Evolutionary conservation across 1,139 yeast species (phyloP).

Genomic region (Ogataea hybrid): DNA sequence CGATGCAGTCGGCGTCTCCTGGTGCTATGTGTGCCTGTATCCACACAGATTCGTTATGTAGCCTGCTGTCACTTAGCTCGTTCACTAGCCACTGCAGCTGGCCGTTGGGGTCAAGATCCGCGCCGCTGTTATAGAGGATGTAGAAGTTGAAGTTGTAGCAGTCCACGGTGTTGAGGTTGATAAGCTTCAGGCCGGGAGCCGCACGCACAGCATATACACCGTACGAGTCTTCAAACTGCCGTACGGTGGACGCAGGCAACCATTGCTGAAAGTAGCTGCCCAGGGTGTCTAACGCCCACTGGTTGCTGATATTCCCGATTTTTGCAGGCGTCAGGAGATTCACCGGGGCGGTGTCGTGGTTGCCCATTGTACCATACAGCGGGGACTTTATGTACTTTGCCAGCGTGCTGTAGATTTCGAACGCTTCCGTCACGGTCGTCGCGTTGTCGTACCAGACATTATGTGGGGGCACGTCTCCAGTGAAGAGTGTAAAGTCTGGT

Average conservation of each 20-base stretch:
- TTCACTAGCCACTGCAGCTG: constrained; percentile 3
- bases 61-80: neutral
- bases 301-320: neutral
- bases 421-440: constrained; percentile 1
- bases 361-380: neutral
- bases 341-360: constrained; percentile 3
- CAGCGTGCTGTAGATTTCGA: neutral
- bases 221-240: neutral
- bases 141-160: constrained; percentile 2
- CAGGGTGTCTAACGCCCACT: neutral
- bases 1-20: neutral
- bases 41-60: neutral
- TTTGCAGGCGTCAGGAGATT: neutral
- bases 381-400: neutral
- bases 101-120: neutral
- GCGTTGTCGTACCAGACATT: constrained; percentile 3
- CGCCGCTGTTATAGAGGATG: neutral
- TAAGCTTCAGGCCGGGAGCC: constrained; percentile 1
- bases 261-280: constrained; percentile 1
- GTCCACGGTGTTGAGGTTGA: constrained; percentile 1
- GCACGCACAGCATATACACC: constrained; percentile 1
- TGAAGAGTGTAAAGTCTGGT: constrained; percentile 1
- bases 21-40: constrained; percentile 1
- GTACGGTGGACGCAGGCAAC: neutral
- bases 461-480: constrained; percentile 1